These are phyloP conservation scores for Ormosia semicastrata DNA, from an alignment of 306 rosid species.

Conservation along the genomic window DNA sequence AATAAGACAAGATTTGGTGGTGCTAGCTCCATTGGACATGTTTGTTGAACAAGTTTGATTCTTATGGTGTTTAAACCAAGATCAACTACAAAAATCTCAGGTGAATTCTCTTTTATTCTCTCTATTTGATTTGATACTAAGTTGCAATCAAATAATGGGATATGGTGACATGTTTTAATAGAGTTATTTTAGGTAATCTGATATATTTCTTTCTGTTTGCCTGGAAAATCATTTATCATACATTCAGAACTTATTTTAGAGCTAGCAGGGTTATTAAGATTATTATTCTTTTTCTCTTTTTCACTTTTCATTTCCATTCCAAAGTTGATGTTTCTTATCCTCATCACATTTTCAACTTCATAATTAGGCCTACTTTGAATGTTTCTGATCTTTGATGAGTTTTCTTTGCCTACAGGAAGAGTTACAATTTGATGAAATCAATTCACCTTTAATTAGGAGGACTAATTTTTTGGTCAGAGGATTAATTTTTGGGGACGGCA, in stretches of 20 bases:
- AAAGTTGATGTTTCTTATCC: background rate
- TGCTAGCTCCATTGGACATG: conserved; percentile 14
- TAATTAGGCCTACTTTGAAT: background rate
- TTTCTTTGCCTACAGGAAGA: background rate
- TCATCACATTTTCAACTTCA: background rate
- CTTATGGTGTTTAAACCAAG: conserved; percentile 2
- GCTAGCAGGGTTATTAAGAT: background rate
- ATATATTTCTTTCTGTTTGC: background rate
- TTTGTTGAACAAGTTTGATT: conserved; percentile 10
- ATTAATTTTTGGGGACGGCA: background rate
- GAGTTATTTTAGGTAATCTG: background rate
- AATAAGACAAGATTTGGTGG: background rate
- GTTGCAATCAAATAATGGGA: background rate
- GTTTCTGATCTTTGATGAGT: background rate
- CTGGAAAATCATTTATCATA: background rate
- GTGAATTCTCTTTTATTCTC: background rate
- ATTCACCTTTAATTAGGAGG: background rate
- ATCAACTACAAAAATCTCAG: background rate
- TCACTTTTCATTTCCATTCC: background rate
- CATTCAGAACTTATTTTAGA: background rate
- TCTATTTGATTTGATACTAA: background rate
- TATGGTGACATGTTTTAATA: background rate
- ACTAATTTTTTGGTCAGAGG: conserved; percentile 10
- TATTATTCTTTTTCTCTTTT: background rate
- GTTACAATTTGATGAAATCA: background rate